These are phyloP conservation scores for Paradendryphiella salina DNA, from an alignment of 2,329 filamentous ascomycete species.

Conservation along the genomic window DNA sequence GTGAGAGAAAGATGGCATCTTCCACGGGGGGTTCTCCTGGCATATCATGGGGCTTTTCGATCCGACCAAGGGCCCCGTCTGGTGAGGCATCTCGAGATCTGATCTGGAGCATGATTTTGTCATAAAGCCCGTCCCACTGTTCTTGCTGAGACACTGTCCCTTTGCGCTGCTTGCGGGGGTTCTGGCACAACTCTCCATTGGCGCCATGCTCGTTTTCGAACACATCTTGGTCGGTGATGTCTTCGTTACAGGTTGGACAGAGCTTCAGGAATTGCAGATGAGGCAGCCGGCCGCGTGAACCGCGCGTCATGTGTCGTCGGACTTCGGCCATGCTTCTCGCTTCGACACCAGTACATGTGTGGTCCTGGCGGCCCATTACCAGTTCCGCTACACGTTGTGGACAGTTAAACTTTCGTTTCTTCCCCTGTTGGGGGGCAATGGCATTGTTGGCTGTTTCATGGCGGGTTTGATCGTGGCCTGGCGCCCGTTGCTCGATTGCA, in stretches of 20 bases:
- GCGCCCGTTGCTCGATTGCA: too few species aligned
- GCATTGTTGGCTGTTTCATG: too few species aligned
- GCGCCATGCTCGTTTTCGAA: constrained; percentile 1
- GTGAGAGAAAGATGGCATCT: too few species aligned
- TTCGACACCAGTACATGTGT: neutral
- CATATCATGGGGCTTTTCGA: too few species aligned
- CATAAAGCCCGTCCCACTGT: neutral
- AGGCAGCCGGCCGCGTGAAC: neutral
- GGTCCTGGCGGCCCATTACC: neutral
- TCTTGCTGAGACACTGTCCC: neutral
- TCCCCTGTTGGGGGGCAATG: too few species aligned
- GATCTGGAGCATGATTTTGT: neutral
- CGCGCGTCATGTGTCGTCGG: constrained; percentile 11
- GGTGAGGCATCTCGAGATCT: too few species aligned
- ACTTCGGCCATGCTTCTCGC: constrained; percentile 9
- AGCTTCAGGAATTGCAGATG: constrained; percentile 15
- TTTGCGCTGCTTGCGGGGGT: neutral
- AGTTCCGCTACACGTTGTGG: neutral
- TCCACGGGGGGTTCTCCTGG: too few species aligned
- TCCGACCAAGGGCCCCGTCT: too few species aligned
- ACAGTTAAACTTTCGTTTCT: neutral
- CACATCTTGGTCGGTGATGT: constrained; percentile 4
- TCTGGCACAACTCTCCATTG: neutral
- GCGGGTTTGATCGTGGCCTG: too few species aligned
- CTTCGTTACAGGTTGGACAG: constrained; percentile 18